Percentiles rank a stretch among this genome's conserved stretches.
These are phyloP conservation scores for Byssochlamys sp. DNA, from an alignment of 2,329 filamentous ascomycete species.

Conservation along the genomic window DNA sequence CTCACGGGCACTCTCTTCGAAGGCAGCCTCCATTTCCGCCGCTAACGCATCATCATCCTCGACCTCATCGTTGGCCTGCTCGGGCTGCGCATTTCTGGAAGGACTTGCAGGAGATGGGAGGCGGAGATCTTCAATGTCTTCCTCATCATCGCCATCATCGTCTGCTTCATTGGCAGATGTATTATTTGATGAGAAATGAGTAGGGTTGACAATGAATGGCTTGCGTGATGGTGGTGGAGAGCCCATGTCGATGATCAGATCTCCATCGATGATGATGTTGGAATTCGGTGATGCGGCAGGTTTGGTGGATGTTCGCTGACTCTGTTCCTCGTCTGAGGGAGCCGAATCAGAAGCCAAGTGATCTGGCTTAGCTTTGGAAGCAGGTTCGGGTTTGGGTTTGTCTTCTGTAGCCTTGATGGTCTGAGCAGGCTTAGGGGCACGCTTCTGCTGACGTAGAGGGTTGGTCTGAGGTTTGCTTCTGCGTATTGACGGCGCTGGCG, in stretches of 20 bases:
- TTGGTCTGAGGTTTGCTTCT: conserved; percentile 18
- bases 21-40: conserved; percentile 49
- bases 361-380: conserved; percentile 14
- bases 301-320: conserved; percentile 17
- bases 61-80: conserved; percentile 20
- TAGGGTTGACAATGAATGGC: conserved; percentile 30
- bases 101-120: conserved; percentile 27
- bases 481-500: conserved; percentile 12
- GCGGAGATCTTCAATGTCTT: conserved; percentile 29
- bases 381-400: conserved; percentile 16
- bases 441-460: conserved; percentile 22
- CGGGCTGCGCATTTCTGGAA: conserved; percentile 11
- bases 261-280: conserved; percentile 39
- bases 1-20: conserved; percentile 35
- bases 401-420: conserved; percentile 9
- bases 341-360: conserved; percentile 19
- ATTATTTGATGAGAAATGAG: conserved; percentile 34
- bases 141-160: conserved; percentile 31
- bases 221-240: conserved; percentile 34
- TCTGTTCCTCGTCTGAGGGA: conserved; percentile 24
- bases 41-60: conserved; percentile 46
- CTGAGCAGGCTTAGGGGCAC: conserved; percentile 12
- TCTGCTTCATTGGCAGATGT: conserved; percentile 26
- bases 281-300: conserved; percentile 25
- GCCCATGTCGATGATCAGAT: conserved; percentile 41